A percentile compares a stretch with the other conserved stretches of the same genome.
phyloP scores from a whole-genome alignment of 768 basidiomycete species.

The Agrocybe pediades region DNA sequence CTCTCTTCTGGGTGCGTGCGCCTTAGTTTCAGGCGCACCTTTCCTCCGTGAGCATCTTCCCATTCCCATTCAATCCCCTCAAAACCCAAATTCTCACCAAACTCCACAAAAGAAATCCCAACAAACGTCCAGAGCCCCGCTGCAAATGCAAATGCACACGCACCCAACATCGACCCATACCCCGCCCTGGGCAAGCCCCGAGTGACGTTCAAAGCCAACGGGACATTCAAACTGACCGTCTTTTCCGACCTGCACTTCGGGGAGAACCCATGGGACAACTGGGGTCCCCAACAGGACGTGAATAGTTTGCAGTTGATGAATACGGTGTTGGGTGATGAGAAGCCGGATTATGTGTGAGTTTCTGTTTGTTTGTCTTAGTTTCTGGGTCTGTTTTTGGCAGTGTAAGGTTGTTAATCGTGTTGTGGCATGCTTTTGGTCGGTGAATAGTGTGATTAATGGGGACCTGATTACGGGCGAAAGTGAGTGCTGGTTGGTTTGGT shows the following conservation, averaged over 20 bases:
- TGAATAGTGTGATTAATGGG: slow-evolving; percentile 67
- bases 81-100: too few relatives aligned
- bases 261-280: slow-evolving; percentile 70
- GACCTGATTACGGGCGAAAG: slow-evolving; percentile 77
- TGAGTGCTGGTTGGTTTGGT: slow-evolving; percentile 19
- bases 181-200: slow-evolving; percentile 36
- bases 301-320: slow-evolving; percentile 65
- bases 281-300: slow-evolving; percentile 68
- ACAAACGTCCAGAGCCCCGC: background rate
- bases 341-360: slow-evolving; percentile 70
- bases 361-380: too few relatives aligned
- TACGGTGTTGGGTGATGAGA: slow-evolving; percentile 53
- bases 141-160: background rate
- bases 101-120: too few relatives aligned
- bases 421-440: background rate
- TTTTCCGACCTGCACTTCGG: slow-evolving; percentile 80
- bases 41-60: background rate
- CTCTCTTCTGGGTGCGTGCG: too few relatives aligned
- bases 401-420: too few relatives aligned
- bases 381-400: too few relatives aligned
- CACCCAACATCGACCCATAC: slow-evolving; percentile 33
- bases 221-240: slow-evolving; percentile 70
- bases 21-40: background rate
- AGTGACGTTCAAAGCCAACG: slow-evolving; percentile 56
- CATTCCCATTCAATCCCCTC: too few relatives aligned